Base-by-base conservation (phyloP, 148 eudicot genomes). In the Cornus controversa region DNA sequence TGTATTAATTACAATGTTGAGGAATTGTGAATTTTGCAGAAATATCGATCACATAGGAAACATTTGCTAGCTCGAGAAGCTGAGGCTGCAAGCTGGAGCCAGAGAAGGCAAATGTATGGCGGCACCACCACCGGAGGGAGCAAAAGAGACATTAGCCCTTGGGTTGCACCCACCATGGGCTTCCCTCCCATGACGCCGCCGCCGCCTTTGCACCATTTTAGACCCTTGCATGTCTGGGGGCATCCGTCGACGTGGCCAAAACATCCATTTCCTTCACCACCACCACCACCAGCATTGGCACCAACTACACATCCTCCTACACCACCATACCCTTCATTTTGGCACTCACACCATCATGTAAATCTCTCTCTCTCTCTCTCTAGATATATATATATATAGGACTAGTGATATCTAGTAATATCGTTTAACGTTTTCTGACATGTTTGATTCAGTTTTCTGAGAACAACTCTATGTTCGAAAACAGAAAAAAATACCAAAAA, bases 191-290 rank as follows among this genome's bases (percentile, higher is more conserved):
- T 77, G 74, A 54, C 86, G 29, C 97, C 90, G 0, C n/a, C n/a
- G n/a, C 4, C 34, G 2, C 34, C 34, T 31, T 75, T 86, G 82
- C 93, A 83, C 67, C 90, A 86, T 82, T 85, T 86, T 78, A 87
- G 94, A 81, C 97, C 97, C 20, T 82, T 96, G 14, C 99, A 93
- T 73, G 99, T 96, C 26, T 96, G 99, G 99, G 99, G 99, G 6
- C 99, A 96, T 50, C 99, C 98, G 4, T 77, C 93, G 9, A 79
- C 87, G 73, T 90, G 96, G 98, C 91, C 91, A 0, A 91, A 89
- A 69, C 93, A 86, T 45, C 50, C 13, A 8, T 45, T 45, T 31
- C 76, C 90, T 1, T 79, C 85, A 4, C 64, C 91, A 2, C 84
- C 84, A 0, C 87, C 86, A 1, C 80, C 83, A 0, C 87, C 86